Base-by-base conservation (phyloP, 768 basidiomycete genomes). In the Tylopilus rubrobrunneus region DNA sequence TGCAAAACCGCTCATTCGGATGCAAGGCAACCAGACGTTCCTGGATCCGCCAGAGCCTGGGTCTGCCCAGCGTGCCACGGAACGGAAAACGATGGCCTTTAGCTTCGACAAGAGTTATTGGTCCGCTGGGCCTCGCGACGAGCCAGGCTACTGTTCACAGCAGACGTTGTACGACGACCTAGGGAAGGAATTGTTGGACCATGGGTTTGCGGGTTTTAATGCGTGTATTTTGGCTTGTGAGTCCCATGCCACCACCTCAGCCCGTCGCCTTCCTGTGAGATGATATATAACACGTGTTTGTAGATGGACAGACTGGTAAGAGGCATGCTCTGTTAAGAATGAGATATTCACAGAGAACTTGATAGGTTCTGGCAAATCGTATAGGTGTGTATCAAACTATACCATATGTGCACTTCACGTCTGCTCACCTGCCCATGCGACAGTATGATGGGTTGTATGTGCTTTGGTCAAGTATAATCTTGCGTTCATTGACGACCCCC, bases 61-160 rank as follows among this genome's bases (percentile, higher is more conserved):
- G 40, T 84, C 86, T 5, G 60, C 75, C 39, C 85, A 84, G 64
- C 88, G 91, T 64, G 89, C 92, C 17, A 86, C 89, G 8, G 95
- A 97, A 71, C 85, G 91, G 62, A 96, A 89, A 75, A 81, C 86
- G 7, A 88, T 94, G 83, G 71, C 81, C 0, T 98, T 98, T 72
- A 87, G 89, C 57, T 98, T 98, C 61, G 96, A 98, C 80, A 96
- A 95, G 79, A 90, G 88, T 51, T 98, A 98, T 71, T 96, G 94
- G 95, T 94, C 92, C 39, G 93, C 93, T 14, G 92, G 94, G 1
- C 79, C 88, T 10, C 79, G 90, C 62, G 89, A 94, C 65, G 96
- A 97, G 53, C 87, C 91, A 1, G 78, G 79, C 14, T 98, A 98
- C 67, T 95, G 93, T 61, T 92, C 89, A 5, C 96, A 99, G 64